Conservation (phyloP, 2,329 filamentous ascomycete genomes). For the Colletotrichum simmondsii region DNA sequence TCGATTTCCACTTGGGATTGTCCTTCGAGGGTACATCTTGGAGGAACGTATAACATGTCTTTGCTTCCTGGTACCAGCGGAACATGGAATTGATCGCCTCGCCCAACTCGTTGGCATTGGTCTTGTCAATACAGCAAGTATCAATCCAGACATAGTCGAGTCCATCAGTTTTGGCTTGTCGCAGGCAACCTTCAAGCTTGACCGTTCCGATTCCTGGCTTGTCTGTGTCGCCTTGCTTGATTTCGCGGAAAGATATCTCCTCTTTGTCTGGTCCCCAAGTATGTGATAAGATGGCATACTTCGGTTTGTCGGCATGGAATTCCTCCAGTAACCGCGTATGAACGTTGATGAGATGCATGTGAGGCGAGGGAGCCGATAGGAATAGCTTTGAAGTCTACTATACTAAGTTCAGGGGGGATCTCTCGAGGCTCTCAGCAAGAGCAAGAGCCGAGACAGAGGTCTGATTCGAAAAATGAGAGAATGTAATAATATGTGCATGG, state of each 20-base stretch:
- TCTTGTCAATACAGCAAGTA: conserved; percentile 39
- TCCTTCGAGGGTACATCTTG: background rate
- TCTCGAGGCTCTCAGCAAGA: too few species aligned
- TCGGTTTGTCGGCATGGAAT: conserved; percentile 35
- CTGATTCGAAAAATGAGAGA: too few species aligned
- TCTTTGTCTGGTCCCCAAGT: conserved; percentile 37
- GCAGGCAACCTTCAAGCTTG: conserved; percentile 8
- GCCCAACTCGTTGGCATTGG: conserved; percentile 36
- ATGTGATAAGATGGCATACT: conserved; percentile 41
- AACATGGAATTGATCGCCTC: conserved; percentile 37
- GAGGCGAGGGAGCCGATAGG: background rate
- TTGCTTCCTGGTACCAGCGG: conserved; percentile 35
- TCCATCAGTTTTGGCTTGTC: conserved; percentile 1
- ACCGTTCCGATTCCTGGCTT: conserved; percentile 6
- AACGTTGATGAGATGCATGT: conserved; percentile 36
- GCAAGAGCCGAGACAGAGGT: too few species aligned
- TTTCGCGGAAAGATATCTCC: conserved; percentile 39
- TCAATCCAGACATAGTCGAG: background rate
- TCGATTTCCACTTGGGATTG: background rate
- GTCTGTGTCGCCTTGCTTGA: background rate
- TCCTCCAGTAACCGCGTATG: conserved; percentile 24
- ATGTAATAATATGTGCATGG: too few species aligned
- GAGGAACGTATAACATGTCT: conserved; percentile 37
- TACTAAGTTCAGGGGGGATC: too few species aligned
- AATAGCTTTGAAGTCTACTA: too few species aligned